These are phyloP conservation scores for Suillus placidus DNA, from an alignment of 768 basidiomycete genomes.

Conservation along the genomic window DNA sequence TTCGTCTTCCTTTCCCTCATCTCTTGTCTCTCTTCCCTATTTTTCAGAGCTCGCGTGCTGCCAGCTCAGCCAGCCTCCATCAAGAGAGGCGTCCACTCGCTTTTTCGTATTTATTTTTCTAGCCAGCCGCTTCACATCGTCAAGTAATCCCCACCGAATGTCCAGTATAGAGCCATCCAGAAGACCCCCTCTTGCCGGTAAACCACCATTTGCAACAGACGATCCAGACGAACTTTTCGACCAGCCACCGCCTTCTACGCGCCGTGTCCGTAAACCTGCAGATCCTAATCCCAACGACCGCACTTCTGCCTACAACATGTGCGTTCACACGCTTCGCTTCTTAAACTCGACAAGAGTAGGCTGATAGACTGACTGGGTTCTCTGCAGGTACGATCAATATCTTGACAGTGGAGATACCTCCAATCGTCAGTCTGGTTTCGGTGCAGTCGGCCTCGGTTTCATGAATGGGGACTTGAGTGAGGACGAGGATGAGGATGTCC, in stretches of 20 bases:
- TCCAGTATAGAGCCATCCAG: background rate
- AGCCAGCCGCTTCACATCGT: background rate
- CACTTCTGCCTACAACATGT: constrained; percentile 72
- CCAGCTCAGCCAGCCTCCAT: constrained; percentile 6
- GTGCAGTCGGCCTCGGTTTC: constrained; percentile 52
- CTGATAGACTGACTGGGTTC: constrained; percentile 2
- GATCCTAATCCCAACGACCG: constrained; percentile 56
- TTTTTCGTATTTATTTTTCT: constrained; percentile 7
- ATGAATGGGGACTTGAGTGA: constrained; percentile 48
- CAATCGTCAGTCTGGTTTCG: constrained; percentile 56
- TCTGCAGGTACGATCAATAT: constrained; percentile 65
- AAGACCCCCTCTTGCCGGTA: constrained; percentile 6
- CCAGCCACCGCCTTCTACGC: constrained; percentile 42
- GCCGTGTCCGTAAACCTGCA: constrained; percentile 44
- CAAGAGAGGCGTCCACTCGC: constrained; percentile 10
- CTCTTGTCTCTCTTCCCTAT: background rate
- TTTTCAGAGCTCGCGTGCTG: constrained; percentile 5
- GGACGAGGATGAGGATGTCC: constrained; percentile 36
- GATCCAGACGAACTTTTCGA: constrained; percentile 65
- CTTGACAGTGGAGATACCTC: constrained; percentile 38
- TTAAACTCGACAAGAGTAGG: background rate
- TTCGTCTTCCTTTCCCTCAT: background rate
- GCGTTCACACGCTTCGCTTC: constrained; percentile 32
- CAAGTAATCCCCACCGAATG: background rate
- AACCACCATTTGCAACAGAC: constrained; percentile 57